These are phyloP conservation scores for Zygosaccharomyces bailii DNA, from an alignment of 805 yeast genomes.

Conservation along the genomic window DNA sequence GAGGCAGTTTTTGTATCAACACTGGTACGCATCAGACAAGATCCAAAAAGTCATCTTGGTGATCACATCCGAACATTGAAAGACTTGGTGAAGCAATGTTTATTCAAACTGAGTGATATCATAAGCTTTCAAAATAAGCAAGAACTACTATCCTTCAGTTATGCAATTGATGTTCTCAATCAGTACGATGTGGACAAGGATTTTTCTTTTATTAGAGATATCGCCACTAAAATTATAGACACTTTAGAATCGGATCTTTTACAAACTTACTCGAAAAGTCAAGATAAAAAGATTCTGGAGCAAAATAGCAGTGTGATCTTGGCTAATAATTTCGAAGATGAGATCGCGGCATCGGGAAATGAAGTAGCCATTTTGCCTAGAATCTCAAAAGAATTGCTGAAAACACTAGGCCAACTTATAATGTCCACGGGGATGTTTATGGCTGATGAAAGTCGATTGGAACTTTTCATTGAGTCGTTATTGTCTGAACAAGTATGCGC, in stretches of 20 bases:
- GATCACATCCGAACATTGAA: slow-evolving; percentile 6
- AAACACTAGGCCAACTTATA: slow-evolving; percentile 7
- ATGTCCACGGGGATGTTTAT: slow-evolving; percentile 5
- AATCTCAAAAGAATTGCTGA: slow-evolving; percentile 25
- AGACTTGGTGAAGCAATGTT: slow-evolving; percentile 11
- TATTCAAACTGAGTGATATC: slow-evolving; percentile 8
- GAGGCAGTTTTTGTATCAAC: slow-evolving; percentile 17
- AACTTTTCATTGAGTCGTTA: slow-evolving; percentile 20
- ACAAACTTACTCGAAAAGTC: slow-evolving; percentile 2
- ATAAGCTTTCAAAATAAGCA: slow-evolving; percentile 18
- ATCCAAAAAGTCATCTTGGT: slow-evolving; percentile 14
- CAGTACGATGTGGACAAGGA: slow-evolving; percentile 4
- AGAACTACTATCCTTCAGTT: slow-evolving; percentile 13
- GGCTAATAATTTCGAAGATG: slow-evolving; percentile 10
- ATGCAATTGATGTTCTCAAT: slow-evolving; percentile 12
- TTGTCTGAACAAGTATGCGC: slow-evolving; percentile 19
- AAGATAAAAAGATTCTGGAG: slow-evolving; percentile 16
- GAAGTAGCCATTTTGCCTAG: slow-evolving; percentile 21
- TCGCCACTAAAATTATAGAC: slow-evolving; percentile 6
- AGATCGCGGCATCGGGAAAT: slow-evolving; percentile 1
- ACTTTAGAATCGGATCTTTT: slow-evolving; percentile 5
- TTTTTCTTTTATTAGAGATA: slow-evolving; percentile 9
- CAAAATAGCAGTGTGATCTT: slow-evolving; percentile 23
- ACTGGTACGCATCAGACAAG: slow-evolving; percentile 13
- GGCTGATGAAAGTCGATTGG: slow-evolving; percentile 5